Evolutionary conservation across 768 basidiomycete species (phyloP), one percentile per base, ranked within the genome.

Genomic region (Cyclocybe aegerita): DNA sequence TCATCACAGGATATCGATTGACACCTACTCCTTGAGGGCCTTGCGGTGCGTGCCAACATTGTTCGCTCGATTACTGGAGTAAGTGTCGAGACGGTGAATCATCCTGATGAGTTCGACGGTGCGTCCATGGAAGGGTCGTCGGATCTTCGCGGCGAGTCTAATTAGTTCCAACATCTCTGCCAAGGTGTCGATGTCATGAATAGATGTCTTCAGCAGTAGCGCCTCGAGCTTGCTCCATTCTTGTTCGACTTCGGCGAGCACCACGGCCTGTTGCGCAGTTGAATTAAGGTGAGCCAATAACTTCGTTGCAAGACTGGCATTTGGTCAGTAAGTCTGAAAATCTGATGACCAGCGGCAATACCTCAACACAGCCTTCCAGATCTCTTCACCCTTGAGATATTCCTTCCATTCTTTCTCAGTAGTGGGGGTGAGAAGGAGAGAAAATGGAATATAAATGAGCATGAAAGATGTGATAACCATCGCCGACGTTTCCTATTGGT

Each of bases 151-250:
- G 10, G 38, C 30, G 12, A 53, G 52, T 29, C 48, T 53, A 16
- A 53, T 48, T 23, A 53, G 46, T 14, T 39, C 17, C 14, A 53
- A 17, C n/a, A 53, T 46, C 39, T 40, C 43, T n/a, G 35, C 31
- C 12, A 39, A 43, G 9, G 50, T 52, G 12, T 32, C 37, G 38
- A 52, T 32, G 15, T 17, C 23, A 9, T 31, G 23, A n/a, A 46
- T 43, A 17, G 15, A 30, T 37, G 46, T 15, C 4, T 52, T 39
- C 14, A 52, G 34, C 15, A 52, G 44, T 29, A 52, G 39, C 9
- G 14, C 23, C 23, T 52, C 44, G 14, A 52, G 16, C 14, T 17
- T 17, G 9, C n/a, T 30, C 32, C 45, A 45, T 3, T 38, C 30
- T 11, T 11, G 6, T 10, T 44, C 29, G 14, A 39, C 16, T 9